Base-by-base conservation (phyloP, 768 basidiomycete species). In the Obba rivulosa region DNA sequence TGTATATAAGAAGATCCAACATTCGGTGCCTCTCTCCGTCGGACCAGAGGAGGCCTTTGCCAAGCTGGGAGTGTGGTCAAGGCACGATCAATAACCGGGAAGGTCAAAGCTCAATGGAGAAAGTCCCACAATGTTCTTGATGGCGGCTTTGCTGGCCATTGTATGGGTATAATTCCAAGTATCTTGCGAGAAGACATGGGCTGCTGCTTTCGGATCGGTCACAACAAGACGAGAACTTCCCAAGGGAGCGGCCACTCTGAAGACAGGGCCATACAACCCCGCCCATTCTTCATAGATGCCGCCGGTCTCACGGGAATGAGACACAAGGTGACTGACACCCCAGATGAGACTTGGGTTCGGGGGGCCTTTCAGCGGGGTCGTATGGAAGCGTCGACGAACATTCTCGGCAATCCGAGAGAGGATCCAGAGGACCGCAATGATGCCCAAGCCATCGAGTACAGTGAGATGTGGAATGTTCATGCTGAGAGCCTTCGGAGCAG, bases 111-210 rank as follows among this genome's bases (percentile, higher is more conserved):
- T 31, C 28, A 5, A 31, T 13, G 13, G n/a, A 31, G 7, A 5
- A 31, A 13, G 7, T 13, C 64, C 13, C 20, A 69, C 77, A 41
- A 75, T 42, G 39, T 62, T 67, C 49, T 69, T 67, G 10, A 76
- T 70, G 34, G 72, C 68, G 1, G 55, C 45, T 36, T 58, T 55
- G 1, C 52, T 25, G 16, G 71, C 53, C 3, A 60, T 63, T 0
- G 69, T 70, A 31, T 73, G 73, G 0, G 70, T 59, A 52, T 82
- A 82, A 0, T 63, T 67, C 41, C 64, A 76, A 0, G 78, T 75
- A 43, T 81, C 80, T 46, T 62, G 69, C 13, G 73, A 64, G 48
- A 70, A 77, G 36, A 78, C 70, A 52, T 82, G 77, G 0, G 71
- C 66, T 17, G 76, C 61, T 0, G 80, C 79, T 59, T 74, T 79